Evolutionary conservation across 129 eudicot species (phyloP).

Genomic region (Flaveria bidentis): DNA sequence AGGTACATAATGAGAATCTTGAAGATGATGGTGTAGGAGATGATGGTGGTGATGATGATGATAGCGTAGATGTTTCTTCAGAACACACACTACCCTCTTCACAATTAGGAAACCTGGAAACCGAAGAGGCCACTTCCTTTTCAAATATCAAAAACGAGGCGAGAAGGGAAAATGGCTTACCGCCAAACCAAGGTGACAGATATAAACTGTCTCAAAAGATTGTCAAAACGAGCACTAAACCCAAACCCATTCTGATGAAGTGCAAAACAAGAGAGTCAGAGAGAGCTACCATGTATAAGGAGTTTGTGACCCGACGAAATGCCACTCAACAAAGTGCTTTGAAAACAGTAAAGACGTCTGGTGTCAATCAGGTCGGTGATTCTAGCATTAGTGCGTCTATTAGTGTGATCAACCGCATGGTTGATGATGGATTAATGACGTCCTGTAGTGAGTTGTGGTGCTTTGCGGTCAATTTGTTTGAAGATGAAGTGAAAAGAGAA

Average conservation of each 20-base stretch:
- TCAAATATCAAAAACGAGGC: not conserved
- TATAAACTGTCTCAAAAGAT: not conserved
- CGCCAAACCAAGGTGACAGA: constrained; percentile 8
- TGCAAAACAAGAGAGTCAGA: not conserved
- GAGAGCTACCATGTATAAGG: not conserved
- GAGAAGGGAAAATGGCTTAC: not conserved
- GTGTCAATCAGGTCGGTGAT: not conserved
- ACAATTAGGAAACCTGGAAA: constrained; percentile 3
- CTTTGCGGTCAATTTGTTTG: constrained; percentile 20
- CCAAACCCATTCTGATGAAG: not conserved
- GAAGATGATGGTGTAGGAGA: not conserved
- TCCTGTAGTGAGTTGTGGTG: constrained; percentile 15
- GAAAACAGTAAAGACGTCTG: not conserved
- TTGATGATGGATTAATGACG: constrained; percentile 9
- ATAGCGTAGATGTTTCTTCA: not conserved
- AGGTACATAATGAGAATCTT: not conserved
- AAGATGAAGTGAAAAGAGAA: constrained; percentile 20
- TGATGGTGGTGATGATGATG: not conserved
- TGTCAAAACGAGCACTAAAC: not conserved
- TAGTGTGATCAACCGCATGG: constrained; percentile 21
- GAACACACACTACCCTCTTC: not conserved
- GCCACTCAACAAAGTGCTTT: not conserved
- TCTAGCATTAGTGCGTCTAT: not conserved
- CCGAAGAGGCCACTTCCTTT: not conserved
- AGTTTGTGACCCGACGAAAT: constrained; percentile 1